Evolutionary conservation across 2,329 filamentous ascomycete genomes (phyloP), one percentile per base, ranked within the genome.

Genomic region (Fusarium graminum): DNA sequence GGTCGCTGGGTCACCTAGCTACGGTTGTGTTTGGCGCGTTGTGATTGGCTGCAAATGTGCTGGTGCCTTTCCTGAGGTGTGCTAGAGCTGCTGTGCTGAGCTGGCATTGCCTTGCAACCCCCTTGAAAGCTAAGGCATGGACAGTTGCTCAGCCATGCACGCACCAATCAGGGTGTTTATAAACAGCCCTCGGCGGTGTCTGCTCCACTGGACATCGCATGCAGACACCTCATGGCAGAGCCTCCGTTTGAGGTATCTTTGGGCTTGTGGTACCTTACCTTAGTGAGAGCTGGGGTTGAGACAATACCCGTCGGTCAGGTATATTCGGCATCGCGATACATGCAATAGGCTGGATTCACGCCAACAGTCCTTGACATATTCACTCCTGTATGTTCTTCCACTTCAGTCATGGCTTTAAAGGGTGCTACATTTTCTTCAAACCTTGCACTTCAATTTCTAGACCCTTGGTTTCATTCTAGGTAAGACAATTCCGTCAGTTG

Each of bases 31-130:
- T 32, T 69, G 38, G 19, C 65, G 65, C 57, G 62, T 30, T 70
- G 10, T 67, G 53, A 67, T 73, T 72, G 68, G 70, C 16, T 36
- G 2, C 25, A 19, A 34, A 25, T 12, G 25, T n/a, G 36, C 39
- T 34, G 42, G 39, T 52, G 56, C 14, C 41, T 57, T 54, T 57
- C 63, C 61, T 13, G 25, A 46, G 65, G 29, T 36, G 51, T 67
- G 61, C 64, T 65, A 65, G 53, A 62, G 58, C 63, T 71, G 60
- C 63, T 69, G 52, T 42, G 55, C 41, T 70, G 66, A 67, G 69
- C 68, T 71, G 69, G 70, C 70, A 67, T 52, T 59, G 63, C 62
- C 60, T 71, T 52, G 36, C 49, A 66, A 25, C 65, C 57, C 57
- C 57, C 65, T 66, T 66, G 56, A 44, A 52, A 50, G 57, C 56